Evolutionary conservation across 2,329 filamentous ascomycete species (phyloP), one percentile per base, ranked within the genome.

Genomic region (Akanthomyces dipterigenus): DNA sequence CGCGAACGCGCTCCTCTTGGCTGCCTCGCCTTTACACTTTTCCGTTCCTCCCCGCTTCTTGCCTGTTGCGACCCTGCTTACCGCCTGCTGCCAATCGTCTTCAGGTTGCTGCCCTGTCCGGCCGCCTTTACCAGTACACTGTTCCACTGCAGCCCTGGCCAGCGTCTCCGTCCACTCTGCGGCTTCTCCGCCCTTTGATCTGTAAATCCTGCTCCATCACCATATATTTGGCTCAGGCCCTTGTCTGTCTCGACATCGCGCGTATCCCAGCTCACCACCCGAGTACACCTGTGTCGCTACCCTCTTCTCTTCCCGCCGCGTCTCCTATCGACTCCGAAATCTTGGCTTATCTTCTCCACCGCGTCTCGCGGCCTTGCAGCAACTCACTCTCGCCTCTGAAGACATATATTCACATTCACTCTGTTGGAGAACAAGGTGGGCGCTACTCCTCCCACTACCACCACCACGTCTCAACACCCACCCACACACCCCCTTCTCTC

Each of bases 401-500:
- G 46, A 59, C 45, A 36, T n/a, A n/a, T n/a, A n/a, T n/a, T 24
- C 56, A 26, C 24, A 24, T 45, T 59, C 42, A 43, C 43, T 26
- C 16, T 57, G n/a, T 48, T 11, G 9, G 3, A 48, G 40, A 43
- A 31, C n/a, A n/a, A 59, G 48, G 46, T 51, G 43, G 31, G 48
- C 55, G 49, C 56, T 28, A 51, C 56, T 38, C 40, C 55, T 49
- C 34, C 18, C 34, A 18, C 34, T 42, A 22, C 31, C n/a, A n/a
- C n/a, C 40, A 43, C 31, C 42, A 57, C 42, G 20, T 49, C 28
- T n/a, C 56, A 26, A 34, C 42, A 22, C 34, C 18, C 48, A 51
- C 56, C 34, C 56, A 16, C 56, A n/a, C n/a, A n/a, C n/a, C 56
- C 45, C 55, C 31, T 28, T 43, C 45, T n/a, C 45, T n/a, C 56